Base-by-base conservation (phyloP, 139 green algal species). In the Chlorella vulgaris region DNA sequence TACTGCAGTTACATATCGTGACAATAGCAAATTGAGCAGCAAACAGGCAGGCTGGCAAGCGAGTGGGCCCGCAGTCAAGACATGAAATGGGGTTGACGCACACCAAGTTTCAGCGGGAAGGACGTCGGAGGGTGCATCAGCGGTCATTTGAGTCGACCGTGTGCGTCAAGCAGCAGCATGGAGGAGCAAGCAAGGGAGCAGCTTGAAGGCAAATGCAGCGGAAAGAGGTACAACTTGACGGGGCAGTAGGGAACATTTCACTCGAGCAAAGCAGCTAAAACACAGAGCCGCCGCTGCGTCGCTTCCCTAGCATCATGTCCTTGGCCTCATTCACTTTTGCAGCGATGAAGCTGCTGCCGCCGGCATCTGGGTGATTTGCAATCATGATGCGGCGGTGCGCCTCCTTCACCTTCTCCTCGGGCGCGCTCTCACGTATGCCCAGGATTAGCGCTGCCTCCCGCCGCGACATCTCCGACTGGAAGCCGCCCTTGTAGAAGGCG, bases 321-420 rank as follows among this genome's bases (percentile, higher is more conserved):
- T 99, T 99, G 0, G 96, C 96, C 74, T 99, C 96, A 66, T 99
- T 99, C 7, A 99, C 92, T 76, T 99, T 99, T 15, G 94, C 90
- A 0, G 96, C 96, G 15, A 99, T 85, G 85, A 93, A 98, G 73
- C 90, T 93, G 85, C 89, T 96, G 47, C 97, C 97, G 24, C 96
- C 96, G 79, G 92, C 84, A 78, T 99, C 97, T 10, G 97, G 97
- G 75, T 99, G 97, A 83, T 99, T 99, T 39, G 97, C 96, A 47
- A 97, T 95, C 96, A 99, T 99, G 76, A 99, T 96, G 26, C 88
- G 87, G 8, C 94, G 77, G 89, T 99, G 97, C 15, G 96, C 96
- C 26, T 97, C 96, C 88, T 98, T 98, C 73, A 99, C 84, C 43
- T 91, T 92, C 42, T 98, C 93, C 81, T 94, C 90, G 24, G 86